Base-by-base conservation (phyloP, 805 yeast species). In the Metschnikowia dekortorum region DNA sequence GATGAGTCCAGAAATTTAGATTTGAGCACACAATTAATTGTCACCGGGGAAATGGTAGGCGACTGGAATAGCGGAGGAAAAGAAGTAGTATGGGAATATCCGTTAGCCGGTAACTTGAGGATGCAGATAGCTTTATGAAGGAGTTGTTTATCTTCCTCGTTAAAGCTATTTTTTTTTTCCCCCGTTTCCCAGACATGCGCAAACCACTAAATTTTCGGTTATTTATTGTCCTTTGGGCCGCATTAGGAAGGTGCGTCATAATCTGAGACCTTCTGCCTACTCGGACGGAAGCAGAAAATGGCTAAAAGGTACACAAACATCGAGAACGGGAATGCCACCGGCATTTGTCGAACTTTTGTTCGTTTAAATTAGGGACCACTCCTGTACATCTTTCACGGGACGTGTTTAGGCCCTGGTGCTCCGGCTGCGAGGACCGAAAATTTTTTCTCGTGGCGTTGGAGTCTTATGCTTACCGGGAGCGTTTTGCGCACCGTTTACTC, bases 301-400 rank as follows among this genome's bases (percentile, higher is more conserved):
- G 55, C 29, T 16, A 37, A 52, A 52, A 49, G 18, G 49, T 49
- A 52, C 38, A 52, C 55, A 52, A 44, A 46, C 40, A 42, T 33
- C 38, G 32, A 38, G 45, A 28, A 34, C 45, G 18, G 8, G 31
- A 42, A 42, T 44, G 39, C 46, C 26, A n/a, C 13, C 10, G 14
- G 32, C 32, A 13, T 26, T 14, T 38, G 32, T 39, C 16, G 22
- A 28, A 26, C 31, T 3, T 26, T 39, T 39, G 30, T 28, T 9
- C 26, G 8, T 26, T 6, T 8, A 39, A 29, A 30, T 26, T 30
- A 39, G 14, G 10, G 22, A 14, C 13, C 33, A 11, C 34, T 39
- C 34, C 43, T 39, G 34, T 26, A 30, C 22, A 11, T 29, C 26
- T 30, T 30, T 8, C 16, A 13, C 41, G 13, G 18, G 13, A 13